Percentiles rank a stretch among this genome's conserved stretches.
Conservation (phyloP, 2,329 filamentous ascomycete genomes). For the Calonectria leucothoes region DNA sequence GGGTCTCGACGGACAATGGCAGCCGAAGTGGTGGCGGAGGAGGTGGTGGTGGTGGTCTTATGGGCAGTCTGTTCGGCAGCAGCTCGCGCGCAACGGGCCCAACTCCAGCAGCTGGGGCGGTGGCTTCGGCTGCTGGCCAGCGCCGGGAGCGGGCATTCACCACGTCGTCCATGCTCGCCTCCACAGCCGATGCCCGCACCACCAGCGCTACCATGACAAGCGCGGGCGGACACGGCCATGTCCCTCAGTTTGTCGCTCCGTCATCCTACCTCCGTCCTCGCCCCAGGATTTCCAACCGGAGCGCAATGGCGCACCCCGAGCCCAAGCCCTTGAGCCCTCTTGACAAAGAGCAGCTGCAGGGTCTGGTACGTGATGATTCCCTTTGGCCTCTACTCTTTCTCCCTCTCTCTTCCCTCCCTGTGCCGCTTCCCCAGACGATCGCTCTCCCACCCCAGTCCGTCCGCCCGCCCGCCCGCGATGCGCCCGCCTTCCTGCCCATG, state of each 20-base stretch:
- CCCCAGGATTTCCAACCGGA: conserved; percentile 49
- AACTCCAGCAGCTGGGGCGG: neutral
- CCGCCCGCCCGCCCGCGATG: conserved; percentile 35
- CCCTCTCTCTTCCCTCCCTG: conserved; percentile 4
- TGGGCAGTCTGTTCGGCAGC: neutral
- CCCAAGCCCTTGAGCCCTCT: conserved; percentile 65
- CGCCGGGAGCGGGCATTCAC: conserved; percentile 24
- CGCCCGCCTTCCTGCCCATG: conserved; percentile 17
- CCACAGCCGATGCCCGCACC: conserved; percentile 28
- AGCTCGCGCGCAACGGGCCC: neutral
- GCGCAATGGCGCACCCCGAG: conserved; percentile 52
- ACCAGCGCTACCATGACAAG: conserved; percentile 34
- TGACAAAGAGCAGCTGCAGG: conserved; percentile 82
- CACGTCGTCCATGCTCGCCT: conserved; percentile 33
- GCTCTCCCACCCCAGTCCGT: conserved; percentile 12
- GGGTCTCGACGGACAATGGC: neutral
- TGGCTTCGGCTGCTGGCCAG: neutral
- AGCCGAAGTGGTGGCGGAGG: neutral
- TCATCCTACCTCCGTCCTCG: conserved; percentile 67
- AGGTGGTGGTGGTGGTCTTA: neutral
- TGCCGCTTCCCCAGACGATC: conserved; percentile 8
- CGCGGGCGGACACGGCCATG: conserved; percentile 40
- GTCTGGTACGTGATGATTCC: conserved; percentile 69
- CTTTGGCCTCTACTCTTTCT: conserved; percentile 1
- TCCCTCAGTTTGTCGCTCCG: conserved; percentile 69